Base-by-base conservation (phyloP, 306 rosid species). In the Comarum palustre region DNA sequence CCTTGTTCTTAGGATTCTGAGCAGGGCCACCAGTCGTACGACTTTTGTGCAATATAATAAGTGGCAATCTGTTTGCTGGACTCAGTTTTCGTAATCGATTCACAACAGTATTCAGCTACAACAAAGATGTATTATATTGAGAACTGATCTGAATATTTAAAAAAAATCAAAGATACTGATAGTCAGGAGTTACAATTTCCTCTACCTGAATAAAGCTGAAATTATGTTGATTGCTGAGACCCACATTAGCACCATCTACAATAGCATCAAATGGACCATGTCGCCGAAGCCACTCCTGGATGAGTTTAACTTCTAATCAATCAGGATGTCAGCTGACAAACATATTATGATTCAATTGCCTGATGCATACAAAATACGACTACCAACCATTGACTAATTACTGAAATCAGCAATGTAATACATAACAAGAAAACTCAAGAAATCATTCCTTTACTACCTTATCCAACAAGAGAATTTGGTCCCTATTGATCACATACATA, bases 251-350 rank as follows among this genome's bases (percentile, higher is more conserved):
- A 72, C 96, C 99, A 81, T 95, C 99, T 47, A 91, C 83, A 70
- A 91, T 88, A 8, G 97, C 96, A 77, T 95, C 99, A 41, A 88
- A 95, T 11, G 96, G 96, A 74, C 96, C 92, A 78, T 88, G 90
- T 78, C 9, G 74, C 74, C 78, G 62, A 74, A 95, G 96, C 99
- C 97, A 95, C 61, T 77, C 87, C 97, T 91, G 86, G 82, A 88
- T 66, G 82, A 81, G 81, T 81, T 84, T 74, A 81, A 69, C 84
- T 68, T 86, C 76, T 57, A 81, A 75, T 87, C 82, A 86, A 80
- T 80, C 82, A 81, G 68, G 48, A 70, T 79, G 47, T 75, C 73
- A 57, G 61, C 72, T 63, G 72, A 72, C 54, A 72, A 64, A 64
- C 66, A 68, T 73, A 69, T 55, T 68, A 70, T 62, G 50, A 25